These are phyloP conservation scores for Rubia tinctorum DNA, from an alignment of 305 asterid species.

Conservation along the genomic window DNA sequence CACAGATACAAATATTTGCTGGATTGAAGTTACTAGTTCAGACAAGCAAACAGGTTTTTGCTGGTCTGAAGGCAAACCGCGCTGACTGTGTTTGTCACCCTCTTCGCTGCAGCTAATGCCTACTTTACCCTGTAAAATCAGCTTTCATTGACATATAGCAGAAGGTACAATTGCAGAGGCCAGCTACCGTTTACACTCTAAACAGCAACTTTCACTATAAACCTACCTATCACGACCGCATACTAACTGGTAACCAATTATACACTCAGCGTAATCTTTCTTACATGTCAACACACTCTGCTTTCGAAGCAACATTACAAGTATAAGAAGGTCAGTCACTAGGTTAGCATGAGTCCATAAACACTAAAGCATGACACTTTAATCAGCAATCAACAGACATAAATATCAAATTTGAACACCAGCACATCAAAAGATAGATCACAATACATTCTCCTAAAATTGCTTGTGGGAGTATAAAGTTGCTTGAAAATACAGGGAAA, in stretches of 20 bases:
- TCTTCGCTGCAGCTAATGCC: conserved; percentile 20
- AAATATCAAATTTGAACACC: background rate
- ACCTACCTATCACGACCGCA: background rate
- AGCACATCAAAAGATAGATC: background rate
- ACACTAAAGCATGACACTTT: background rate
- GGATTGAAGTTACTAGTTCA: conserved; percentile 53
- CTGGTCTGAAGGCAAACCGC: conserved; percentile 25
- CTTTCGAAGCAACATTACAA: background rate
- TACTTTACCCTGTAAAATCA: conserved; percentile 23
- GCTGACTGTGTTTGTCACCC: conserved; percentile 11
- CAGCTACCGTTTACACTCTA: background rate
- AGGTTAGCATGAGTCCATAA: background rate
- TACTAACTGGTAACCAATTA: background rate
- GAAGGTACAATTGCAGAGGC: background rate
- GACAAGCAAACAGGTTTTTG: conserved; percentile 42
- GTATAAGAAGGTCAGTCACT: background rate
- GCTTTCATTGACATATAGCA: background rate
- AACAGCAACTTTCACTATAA: background rate
- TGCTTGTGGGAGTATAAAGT: background rate
- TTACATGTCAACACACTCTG: background rate
- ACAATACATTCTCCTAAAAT: background rate
- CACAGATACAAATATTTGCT: conserved; percentile 56
- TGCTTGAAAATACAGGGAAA: background rate
- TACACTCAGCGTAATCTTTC: no score
- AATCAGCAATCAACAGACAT: background rate